Base-by-base conservation (phyloP, 2,329 filamentous ascomycete species). In the Stagonosporopsis rhizophila region DNA sequence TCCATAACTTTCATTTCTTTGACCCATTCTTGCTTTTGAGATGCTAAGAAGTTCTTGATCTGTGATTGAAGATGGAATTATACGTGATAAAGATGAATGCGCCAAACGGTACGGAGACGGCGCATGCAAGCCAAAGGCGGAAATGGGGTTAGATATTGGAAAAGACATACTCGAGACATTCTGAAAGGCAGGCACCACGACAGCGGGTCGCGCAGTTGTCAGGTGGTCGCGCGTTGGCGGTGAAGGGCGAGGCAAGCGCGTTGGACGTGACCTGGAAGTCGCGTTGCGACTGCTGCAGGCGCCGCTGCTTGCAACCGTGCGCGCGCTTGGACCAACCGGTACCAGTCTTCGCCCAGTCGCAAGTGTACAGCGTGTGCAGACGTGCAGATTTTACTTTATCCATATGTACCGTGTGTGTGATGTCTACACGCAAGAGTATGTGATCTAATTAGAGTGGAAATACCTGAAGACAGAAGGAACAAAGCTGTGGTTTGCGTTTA, bases 141-240 rank as follows among this genome's bases (percentile, higher is more conserved):
- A 32, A 8, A 17, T n/a, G 30, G 19, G 11, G 14, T 23, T 40
- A n/a, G 22, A 34, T 25, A 11, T 27, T n/a, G 30, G 48, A 27
- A 37, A 49, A 49, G 51, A 75, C 72, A 58, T 73, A 75, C 72
- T 61, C 71, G 68, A 67, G 72, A 71, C 72, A 74, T 74, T 41
- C 19, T 61, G 19, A 35, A 47, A 41, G 59, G 60, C 49, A 44
- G 39, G 55, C 62, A 42, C 62, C 58, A 64, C 56, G 55, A 58
- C 46, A 55, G 57, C 51, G 62, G 56, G 44, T 35, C 45, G 44
- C 50, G 46, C 62, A 45, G 56, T 40, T 41, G 44, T 51, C 44
- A 55, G 40, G 48, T 61, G 60, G 58, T 57, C 58, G 60, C 52
- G 47, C 62, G 61, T 52, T 59, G 44, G 63, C 57, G 53, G 64